Percentiles rank a stretch among this genome's conserved stretches.
Conservation (phyloP, 495 filamentous ascomycete species). For the Neurospora sp. region DNA sequence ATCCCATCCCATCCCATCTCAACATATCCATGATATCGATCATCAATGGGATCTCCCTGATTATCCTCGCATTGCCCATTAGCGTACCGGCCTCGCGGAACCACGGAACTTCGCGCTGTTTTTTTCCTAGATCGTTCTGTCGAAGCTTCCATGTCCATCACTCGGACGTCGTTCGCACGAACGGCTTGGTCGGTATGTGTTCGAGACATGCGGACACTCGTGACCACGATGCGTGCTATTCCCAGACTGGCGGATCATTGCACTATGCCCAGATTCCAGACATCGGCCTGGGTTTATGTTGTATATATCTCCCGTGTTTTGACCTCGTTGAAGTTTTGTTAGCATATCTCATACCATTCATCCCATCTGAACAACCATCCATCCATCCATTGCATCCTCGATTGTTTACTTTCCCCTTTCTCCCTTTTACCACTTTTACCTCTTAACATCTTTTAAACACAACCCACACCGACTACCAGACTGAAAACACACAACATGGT, state of each 20-base stretch:
- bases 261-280: background rate
- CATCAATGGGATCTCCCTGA: background rate
- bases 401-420: background rate
- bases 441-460: too few species aligned
- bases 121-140: background rate
- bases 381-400: background rate
- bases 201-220: background rate
- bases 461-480: background rate
- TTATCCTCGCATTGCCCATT: background rate
- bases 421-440: background rate
- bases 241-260: background rate
- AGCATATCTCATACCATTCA: background rate
- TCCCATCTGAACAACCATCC: background rate
- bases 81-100: background rate
- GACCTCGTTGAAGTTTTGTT: background rate
- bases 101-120: background rate
- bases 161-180: too few species aligned
- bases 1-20: background rate
- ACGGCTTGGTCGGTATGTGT: background rate
- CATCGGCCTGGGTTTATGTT: background rate
- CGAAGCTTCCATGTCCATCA: background rate
- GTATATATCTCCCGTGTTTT: background rate
- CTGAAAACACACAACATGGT: constrained; percentile 3
- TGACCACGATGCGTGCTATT: background rate
- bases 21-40: background rate